phyloP scores from a whole-genome alignment of 2,329 filamentous ascomycete genomes.

The Drechslerella dactyloides region DNA sequence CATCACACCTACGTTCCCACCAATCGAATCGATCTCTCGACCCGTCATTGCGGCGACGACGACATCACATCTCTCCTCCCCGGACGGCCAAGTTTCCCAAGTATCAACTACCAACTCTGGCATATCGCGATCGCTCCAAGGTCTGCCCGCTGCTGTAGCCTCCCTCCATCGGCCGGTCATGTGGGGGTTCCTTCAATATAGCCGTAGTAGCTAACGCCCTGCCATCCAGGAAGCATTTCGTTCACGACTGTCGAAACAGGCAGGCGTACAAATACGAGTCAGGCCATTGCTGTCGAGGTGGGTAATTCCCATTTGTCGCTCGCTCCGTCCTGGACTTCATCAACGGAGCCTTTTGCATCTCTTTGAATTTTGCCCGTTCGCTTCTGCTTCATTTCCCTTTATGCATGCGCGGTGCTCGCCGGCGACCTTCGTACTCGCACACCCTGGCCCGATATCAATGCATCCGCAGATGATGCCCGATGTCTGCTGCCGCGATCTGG shows the following conservation, averaged over 20 bases:
- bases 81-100: not conserved
- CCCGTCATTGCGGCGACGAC: too few species aligned
- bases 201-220: too few species aligned
- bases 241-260: not conserved
- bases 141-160: too few species aligned
- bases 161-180: too few species aligned
- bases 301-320: constrained; percentile 2
- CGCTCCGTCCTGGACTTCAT: not conserved
- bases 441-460: not conserved
- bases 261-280: constrained; percentile 1
- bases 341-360: constrained; percentile 5
- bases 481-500: constrained; percentile 1
- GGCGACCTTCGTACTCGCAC: not conserved
- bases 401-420: not conserved
- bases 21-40: too few species aligned
- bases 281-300: constrained; percentile 1
- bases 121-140: not conserved
- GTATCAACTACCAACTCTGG: not conserved
- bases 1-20: too few species aligned
- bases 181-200: too few species aligned
- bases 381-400: not conserved
- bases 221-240: too few species aligned
- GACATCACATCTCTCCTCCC: too few species aligned
- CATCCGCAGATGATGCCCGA: not conserved
- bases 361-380: constrained; percentile 1